Evolutionary conservation across 1,284 basidiomycete species (phyloP), one percentile per base, ranked within the genome.

Genomic region (Trametes pubescens): DNA sequence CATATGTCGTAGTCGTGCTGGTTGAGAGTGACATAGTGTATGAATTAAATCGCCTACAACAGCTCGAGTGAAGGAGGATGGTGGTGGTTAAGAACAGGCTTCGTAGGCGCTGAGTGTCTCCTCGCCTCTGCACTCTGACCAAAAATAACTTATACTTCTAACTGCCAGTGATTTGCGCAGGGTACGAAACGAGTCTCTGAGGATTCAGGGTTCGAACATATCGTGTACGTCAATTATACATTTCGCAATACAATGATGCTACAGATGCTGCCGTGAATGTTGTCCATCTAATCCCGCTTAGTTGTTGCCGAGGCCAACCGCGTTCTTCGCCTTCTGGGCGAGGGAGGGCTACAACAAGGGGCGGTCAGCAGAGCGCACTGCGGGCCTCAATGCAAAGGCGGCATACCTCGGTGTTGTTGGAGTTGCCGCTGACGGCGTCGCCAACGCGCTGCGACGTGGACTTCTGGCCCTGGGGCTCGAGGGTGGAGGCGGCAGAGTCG

Each of bases 21-120:
- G 86, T 86, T 38, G 85, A 86, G 66, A 84, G 83, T 38, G 84
- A 80, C 85, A 89, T 76, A n/a, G n/a, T n/a, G n/a, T n/a, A n/a
- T n/a, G n/a, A n/a, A n/a, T n/a, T n/a, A n/a, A n/a, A n/a, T n/a
- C n/a, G n/a, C n/a, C n/a, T n/a, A n/a, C n/a, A n/a, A n/a, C n/a
- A n/a, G n/a, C n/a, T n/a, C n/a, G n/a, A n/a, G n/a, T n/a, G n/a
- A n/a, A n/a, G n/a, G n/a, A n/a, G n/a, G n/a, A n/a, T 48, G 47
- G 24, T 48, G 47, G 47, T n/a, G 14, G 18, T 21, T 44, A 16
- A 21, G 6, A n/a, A 8, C 2, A 18, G 18, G 43, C 21, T n/a
- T n/a, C n/a, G 21, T 44, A 8, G 16, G 18, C 18, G 43, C 43
- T 3, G 22, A 13, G 8, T n/a, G n/a, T n/a, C n/a, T n/a, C n/a